A percentile compares a stretch with the other conserved stretches of the same genome.
Conservation (phyloP, 2,329 filamentous ascomycete genomes). For the Aspergillus fumigatus region DNA sequence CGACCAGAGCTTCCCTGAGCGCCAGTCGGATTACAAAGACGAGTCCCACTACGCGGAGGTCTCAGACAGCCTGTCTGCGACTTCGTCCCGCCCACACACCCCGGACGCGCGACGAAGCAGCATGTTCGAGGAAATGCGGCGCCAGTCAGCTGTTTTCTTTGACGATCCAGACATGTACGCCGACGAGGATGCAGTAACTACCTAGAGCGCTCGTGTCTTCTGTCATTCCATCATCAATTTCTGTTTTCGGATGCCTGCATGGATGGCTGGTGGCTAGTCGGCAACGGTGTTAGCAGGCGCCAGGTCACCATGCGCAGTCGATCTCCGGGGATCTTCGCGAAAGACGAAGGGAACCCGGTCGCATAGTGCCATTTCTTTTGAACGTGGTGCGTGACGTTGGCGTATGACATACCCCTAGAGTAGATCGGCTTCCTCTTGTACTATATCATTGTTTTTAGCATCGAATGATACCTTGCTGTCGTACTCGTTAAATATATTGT, state of each 20-base stretch:
- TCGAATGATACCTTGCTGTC: neutral
- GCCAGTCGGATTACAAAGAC: conserved; percentile 16
- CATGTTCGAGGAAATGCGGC: conserved; percentile 41
- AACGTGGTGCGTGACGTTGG: neutral
- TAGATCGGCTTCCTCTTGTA: neutral
- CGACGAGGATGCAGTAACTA: conserved; percentile 17
- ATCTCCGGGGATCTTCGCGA: neutral
- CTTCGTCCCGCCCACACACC: conserved; percentile 19
- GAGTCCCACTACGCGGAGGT: conserved; percentile 20
- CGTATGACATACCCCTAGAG: neutral
- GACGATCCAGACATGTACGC: conserved; percentile 36
- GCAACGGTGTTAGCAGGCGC: neutral
- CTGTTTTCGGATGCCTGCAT: neutral
- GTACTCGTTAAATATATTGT: neutral
- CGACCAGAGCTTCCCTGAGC: conserved; percentile 26
- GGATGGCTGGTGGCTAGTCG: neutral
- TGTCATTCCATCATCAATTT: neutral
- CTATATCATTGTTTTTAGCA: neutral
- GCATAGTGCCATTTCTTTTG: neutral
- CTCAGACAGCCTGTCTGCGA: conserved; percentile 18
- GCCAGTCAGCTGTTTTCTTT: conserved; percentile 46
- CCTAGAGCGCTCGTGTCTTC: neutral
- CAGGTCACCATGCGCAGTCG: neutral
- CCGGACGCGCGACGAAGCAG: conserved; percentile 22
- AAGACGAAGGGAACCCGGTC: neutral